These are phyloP conservation scores for Candida sanyiensis DNA, from an alignment of 805 yeast species.

Conservation along the genomic window DNA sequence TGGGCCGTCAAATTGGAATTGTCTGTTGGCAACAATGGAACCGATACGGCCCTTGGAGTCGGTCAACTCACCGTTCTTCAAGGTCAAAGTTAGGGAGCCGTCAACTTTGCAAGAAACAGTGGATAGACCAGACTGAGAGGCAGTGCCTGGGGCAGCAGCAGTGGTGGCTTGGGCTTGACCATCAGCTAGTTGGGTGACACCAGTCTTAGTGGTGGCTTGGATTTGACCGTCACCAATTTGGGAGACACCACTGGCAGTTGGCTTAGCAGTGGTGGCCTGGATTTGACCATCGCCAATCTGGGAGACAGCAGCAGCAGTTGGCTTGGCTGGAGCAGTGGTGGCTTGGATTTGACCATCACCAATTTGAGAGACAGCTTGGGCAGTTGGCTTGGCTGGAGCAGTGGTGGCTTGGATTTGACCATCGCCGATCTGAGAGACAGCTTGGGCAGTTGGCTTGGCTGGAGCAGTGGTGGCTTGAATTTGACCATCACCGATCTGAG, in stretches of 20 bases:
- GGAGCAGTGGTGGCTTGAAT: conserved; percentile 8
- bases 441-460: conserved; percentile 15
- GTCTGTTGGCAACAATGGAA: conserved; percentile 39
- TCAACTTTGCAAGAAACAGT: conserved; percentile 4
- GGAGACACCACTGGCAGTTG: not conserved
- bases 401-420: conserved; percentile 31
- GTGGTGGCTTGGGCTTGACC: conserved; percentile 3
- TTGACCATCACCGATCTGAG: conserved; percentile 21
- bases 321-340: conserved; percentile 5
- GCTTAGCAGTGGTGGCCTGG: conserved; percentile 1
- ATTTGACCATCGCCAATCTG: conserved; percentile 9
- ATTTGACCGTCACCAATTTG: conserved; percentile 2
- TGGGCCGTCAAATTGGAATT: conserved; percentile 71
- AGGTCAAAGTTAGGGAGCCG: conserved; percentile 6
- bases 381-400: conserved; percentile 23
- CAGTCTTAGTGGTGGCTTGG: conserved; percentile 17
- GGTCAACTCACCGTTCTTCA: conserved; percentile 7
- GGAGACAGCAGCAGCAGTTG: not conserved
- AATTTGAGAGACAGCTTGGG: conserved; percentile 27
- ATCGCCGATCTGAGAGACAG: conserved; percentile 26
- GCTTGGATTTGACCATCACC: conserved; percentile 26
- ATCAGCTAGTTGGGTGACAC: conserved; percentile 2
- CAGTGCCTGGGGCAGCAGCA: not conserved
- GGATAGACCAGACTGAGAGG: not conserved
- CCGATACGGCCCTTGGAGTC: conserved; percentile 15